phyloP scores from a whole-genome alignment of 2,329 filamentous ascomycete genomes.

The Trichoderma simmonsii region DNA sequence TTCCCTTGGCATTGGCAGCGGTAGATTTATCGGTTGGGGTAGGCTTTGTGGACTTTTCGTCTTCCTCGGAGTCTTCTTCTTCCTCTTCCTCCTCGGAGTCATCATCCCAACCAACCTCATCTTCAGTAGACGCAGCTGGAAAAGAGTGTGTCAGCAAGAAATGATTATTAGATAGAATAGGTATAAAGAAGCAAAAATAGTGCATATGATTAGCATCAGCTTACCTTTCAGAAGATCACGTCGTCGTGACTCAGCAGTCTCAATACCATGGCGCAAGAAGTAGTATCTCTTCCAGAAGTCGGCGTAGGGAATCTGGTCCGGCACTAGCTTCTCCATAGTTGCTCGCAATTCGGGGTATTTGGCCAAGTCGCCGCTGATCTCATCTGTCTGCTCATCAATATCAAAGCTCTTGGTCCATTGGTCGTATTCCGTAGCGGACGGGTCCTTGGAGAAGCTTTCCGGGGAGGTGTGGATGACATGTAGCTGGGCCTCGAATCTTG shows the following conservation, averaged over 20 bases:
- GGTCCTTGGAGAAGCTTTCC: constrained; percentile 81
- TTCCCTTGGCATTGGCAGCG: constrained; percentile 28
- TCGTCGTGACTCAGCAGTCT: constrained; percentile 85
- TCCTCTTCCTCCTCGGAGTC: constrained; percentile 48
- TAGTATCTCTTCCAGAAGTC: constrained; percentile 96
- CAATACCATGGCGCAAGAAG: constrained; percentile 86
- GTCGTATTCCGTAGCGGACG: constrained; percentile 69
- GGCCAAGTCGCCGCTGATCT: constrained; percentile 77
- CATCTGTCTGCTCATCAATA: constrained; percentile 77
- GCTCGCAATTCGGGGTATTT: constrained; percentile 80
- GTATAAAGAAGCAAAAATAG: neutral
- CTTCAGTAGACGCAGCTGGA: constrained; percentile 64
- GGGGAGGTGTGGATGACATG: constrained; percentile 88
- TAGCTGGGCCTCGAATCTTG: constrained; percentile 89
- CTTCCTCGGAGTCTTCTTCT: constrained; percentile 41
- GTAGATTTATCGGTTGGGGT: constrained; percentile 36
- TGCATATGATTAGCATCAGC: neutral
- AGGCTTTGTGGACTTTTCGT: constrained; percentile 21
- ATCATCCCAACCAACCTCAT: constrained; percentile 70
- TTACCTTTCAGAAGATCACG: constrained; percentile 87
- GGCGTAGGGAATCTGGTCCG: constrained; percentile 81
- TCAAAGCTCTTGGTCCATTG: constrained; percentile 73
- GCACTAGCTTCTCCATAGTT: constrained; percentile 96
- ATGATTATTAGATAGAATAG: neutral
- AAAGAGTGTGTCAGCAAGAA: constrained; percentile 9